phyloP scores from a whole-genome alignment of 768 basidiomycete species.

The Leccinellum rugosiceps region DNA sequence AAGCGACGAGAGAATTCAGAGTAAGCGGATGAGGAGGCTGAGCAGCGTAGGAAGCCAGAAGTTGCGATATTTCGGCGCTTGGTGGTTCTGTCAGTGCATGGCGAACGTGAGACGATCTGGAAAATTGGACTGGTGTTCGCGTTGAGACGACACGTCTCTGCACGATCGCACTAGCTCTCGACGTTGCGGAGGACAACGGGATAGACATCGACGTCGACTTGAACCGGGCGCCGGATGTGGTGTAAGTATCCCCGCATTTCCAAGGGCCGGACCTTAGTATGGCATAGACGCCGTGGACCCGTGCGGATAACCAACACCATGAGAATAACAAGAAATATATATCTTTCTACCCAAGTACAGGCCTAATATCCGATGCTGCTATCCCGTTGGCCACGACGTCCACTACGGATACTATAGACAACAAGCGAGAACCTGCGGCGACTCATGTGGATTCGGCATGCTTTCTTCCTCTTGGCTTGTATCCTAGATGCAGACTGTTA shows the following conservation, averaged over 20 bases:
- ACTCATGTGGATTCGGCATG: constrained; percentile 18
- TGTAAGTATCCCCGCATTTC: background rate
- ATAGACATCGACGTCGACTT: background rate
- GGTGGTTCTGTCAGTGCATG: constrained; percentile 45
- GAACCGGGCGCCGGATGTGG: background rate
- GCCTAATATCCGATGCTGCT: constrained; percentile 8
- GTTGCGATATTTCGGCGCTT: constrained; percentile 50
- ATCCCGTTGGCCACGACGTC: background rate
- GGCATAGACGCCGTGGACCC: background rate
- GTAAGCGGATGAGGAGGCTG: constrained; percentile 68
- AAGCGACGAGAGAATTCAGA: constrained; percentile 69
- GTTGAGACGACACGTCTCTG: background rate
- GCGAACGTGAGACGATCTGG: constrained; percentile 28
- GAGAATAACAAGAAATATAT: constrained; percentile 26
- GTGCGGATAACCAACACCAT: constrained; percentile 1
- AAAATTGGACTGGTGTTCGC: constrained; percentile 7
- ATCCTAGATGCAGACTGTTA: constrained; percentile 15
- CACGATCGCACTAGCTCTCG: background rate
- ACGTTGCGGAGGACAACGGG: constrained; percentile 4
- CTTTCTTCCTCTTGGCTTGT: constrained; percentile 24
- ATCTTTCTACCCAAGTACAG: constrained; percentile 22
- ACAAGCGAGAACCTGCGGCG: background rate
- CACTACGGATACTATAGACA: constrained; percentile 1
- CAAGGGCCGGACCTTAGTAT: background rate
- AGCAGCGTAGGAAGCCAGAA: constrained; percentile 61